Base-by-base conservation (phyloP, 2,329 filamentous ascomycete genomes). In the Verticillium zaregamsianum region DNA sequence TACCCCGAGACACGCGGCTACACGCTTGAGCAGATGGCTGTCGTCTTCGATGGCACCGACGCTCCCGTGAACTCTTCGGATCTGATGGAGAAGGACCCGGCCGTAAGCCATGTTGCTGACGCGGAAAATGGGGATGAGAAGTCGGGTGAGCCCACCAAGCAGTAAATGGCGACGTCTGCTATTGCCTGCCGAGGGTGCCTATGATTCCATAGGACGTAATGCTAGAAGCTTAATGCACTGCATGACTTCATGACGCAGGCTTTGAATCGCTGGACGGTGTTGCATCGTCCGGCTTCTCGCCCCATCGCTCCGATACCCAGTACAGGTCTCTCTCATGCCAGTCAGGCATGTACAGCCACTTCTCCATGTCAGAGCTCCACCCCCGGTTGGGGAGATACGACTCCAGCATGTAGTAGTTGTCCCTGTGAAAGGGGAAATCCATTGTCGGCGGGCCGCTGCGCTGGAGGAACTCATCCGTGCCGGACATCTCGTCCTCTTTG, bases 11-110 rank as follows among this genome's bases (percentile, higher is more conserved):
- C 86, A 39, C 82, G 80, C 66, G 86, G 86, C 37, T 83, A 84
- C 2, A 88, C 86, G 20, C 85, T 89, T 39, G 86, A 89, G 74
- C 86, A 89, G 73, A 80, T 90, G 57, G 86, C 84, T 70, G 85
- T 85, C 75, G 82, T 89, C 74, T 88, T 89, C 72, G 86, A 89
- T 66, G 86, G 85, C 39, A 82, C 86, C 35, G 74, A 81, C 20
- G 85, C 83, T 37, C 66, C 73, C 52, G 81, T 82, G 15, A 80
- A 75, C 6, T 74, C 77, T 61, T 62, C 83, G 60, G 77, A 83
- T 67, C 68, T 82, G 70, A 71, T 80, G 60, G 77, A 81, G 72
- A 79, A 80, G 71, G 77, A 81, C 14, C 20, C 25, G 1, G 17
- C 25, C 8, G 25, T 55, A 14, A 49, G 45, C 45, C 45, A 49